Evolutionary conservation across 805 yeast genomes (phyloP), one percentile per base, ranked within the genome.

Genomic region (Yamadazyma nakazawae): DNA sequence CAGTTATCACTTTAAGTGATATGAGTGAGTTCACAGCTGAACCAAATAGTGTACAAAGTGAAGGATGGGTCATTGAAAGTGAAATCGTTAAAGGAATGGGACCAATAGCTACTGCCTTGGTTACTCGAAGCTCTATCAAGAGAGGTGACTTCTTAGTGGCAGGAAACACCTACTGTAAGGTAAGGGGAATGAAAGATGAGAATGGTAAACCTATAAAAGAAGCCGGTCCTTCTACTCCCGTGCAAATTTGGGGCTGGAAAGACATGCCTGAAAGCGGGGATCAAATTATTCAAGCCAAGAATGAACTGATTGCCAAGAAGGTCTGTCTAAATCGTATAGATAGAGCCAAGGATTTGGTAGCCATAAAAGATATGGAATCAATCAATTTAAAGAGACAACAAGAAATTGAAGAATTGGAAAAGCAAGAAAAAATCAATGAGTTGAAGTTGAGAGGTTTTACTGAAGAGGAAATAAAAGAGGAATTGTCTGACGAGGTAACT

Each of bases 171-270:
- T 88, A 84, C 70, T 89, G 97, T 64, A 87, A 86, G 60, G 91
- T 92, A 1, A 80, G 84, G 55, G 80, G 84, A 14, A 78, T 94
- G 78, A 76, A 75, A 46, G 87, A 89, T 63, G 96, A 89, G 53
- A 61, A 68, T 47, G 91, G 92, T 3, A 81, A 81, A 52, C 47
- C 72, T 0, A 64, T 89, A 8, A 79, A 81, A 48, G 49, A 63
- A 26, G 97, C 96, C 0, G 79, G 81, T 0, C 98, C 99, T 0
- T 84, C 96, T 0, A 83, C 86, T 8, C 97, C 98, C 0, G 95
- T 88, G 1, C 96, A 89, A 57, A 74, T 94, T 7, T 77, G 88
- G 61, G 99, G 99, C 0, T 94, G 99, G 99, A 90, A 86, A 60
- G 91, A 82, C 31, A 67, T 91, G 32, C 98, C 98, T 0, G 87